phyloP scores from a whole-genome alignment of 1,139 yeast species.

The Candida dubliniensis region DNA sequence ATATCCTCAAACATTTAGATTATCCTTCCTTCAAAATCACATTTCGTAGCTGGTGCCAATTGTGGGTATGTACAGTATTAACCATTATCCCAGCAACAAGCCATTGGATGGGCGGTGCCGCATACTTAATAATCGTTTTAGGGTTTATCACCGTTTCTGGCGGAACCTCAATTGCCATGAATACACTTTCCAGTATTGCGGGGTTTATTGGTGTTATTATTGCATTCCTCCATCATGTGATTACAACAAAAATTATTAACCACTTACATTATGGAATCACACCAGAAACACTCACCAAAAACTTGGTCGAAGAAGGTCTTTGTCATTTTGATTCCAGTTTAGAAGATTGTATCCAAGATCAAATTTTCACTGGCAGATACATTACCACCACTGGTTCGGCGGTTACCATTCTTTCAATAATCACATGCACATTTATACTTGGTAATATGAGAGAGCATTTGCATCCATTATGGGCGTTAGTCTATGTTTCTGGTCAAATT shows the following conservation, averaged over 20 bases:
- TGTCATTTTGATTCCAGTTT: slow-evolving; percentile 24
- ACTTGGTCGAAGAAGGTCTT: slow-evolving; percentile 26
- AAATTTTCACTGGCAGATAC: slow-evolving; percentile 31
- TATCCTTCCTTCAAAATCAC: slow-evolving; percentile 26
- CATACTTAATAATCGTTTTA: slow-evolving; percentile 29
- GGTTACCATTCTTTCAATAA: slow-evolving; percentile 25
- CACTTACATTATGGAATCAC: slow-evolving; percentile 27
- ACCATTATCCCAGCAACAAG: slow-evolving; percentile 26
- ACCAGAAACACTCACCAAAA: slow-evolving; percentile 15
- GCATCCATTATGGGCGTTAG: slow-evolving; percentile 22
- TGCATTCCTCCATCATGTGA: slow-evolving; percentile 27
- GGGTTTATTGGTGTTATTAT: slow-evolving; percentile 20
- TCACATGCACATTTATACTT: slow-evolving; percentile 24
- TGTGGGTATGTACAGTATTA: slow-evolving; percentile 28
- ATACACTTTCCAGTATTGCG: slow-evolving; percentile 18
- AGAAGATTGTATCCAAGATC: slow-evolving; percentile 20
- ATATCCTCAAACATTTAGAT: slow-evolving; percentile 27
- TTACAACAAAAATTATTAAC: slow-evolving; percentile 27
- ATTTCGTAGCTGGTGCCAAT: slow-evolving; percentile 29
- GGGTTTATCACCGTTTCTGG: slow-evolving; percentile 32
- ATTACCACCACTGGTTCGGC: slow-evolving; percentile 28
- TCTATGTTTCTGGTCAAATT: slow-evolving; percentile 26
- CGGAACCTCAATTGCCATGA: slow-evolving; percentile 25
- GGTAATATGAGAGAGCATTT: slow-evolving; percentile 23
- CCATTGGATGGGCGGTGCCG: slow-evolving; percentile 32